These are phyloP conservation scores for Podospora pseudocomata DNA, from an alignment of 495 filamentous ascomycete genomes.

Conservation along the genomic window DNA sequence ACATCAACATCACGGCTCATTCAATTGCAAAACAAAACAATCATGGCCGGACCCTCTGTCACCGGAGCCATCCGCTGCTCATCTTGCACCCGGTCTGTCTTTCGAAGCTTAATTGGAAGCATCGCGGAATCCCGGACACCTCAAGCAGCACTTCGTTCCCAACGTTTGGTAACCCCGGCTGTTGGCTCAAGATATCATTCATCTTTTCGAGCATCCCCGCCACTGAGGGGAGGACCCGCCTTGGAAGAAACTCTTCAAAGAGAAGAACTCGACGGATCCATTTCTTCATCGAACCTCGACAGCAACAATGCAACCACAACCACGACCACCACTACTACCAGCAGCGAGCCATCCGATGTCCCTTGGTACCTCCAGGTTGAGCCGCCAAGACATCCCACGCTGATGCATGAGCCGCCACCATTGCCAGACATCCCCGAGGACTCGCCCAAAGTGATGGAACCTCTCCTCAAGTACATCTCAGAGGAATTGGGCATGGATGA, in stretches of 20 bases:
- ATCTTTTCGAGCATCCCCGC: constrained; percentile 23
- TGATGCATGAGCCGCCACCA: constrained; percentile 57
- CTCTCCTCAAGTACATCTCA: constrained; percentile 72
- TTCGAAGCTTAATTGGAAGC: constrained; percentile 26
- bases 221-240: constrained; percentile 16
- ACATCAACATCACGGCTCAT: neutral
- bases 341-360: constrained; percentile 16
- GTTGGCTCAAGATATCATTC: constrained; percentile 24
- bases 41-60: neutral
- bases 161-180: constrained; percentile 2
- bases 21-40: neutral
- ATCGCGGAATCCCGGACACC: constrained; percentile 13
- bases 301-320: neutral
- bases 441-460: constrained; percentile 67
- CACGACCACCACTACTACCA: neutral
- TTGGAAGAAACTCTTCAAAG: constrained; percentile 19
- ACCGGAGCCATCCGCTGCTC: constrained; percentile 28
- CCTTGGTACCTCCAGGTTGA: constrained; percentile 91
- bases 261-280: neutral
- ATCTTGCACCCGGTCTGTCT: constrained; percentile 26
- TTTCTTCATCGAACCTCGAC: neutral
- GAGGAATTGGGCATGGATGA: constrained; percentile 80
- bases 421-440: constrained; percentile 73
- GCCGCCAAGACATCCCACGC: constrained; percentile 45
- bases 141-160: constrained; percentile 3